Base-by-base conservation (phyloP, 140 eudicot genomes). In the Stevia rebaudiana region DNA sequence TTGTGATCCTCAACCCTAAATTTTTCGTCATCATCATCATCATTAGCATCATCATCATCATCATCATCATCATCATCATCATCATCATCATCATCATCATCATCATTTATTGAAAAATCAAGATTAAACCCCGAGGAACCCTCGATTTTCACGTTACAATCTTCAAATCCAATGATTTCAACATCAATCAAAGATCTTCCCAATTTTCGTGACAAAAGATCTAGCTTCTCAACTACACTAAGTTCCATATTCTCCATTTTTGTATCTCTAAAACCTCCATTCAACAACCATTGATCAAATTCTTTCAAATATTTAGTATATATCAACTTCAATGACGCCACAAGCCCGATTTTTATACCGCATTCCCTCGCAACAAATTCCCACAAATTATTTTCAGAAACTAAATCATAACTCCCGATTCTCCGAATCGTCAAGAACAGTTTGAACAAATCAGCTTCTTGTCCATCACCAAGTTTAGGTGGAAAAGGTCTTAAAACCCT, bases 261-360 rank as follows among this genome's bases (percentile, higher is more conserved):
- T 33, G 19, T 52, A 55, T 74, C 78, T 57, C 61, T 70, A 50
- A 74, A 67, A 51, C 64, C 63, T 1, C 75, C 78, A 28, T 63
- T 52, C n/a, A 43, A 36, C 56, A 90, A 50, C 97, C 95, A 80
- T 41, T 78, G 78, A 70, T 90, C 95, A 60, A 90, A 78, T 47
- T 84, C 90, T 53, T 53, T 62, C 61, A 90, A 75, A 69, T 90
- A 90, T 80, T 82, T 82, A 6, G 73, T 47, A 59, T 86, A 82
- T 31, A 90, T 47, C 61, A 87, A 79, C 76, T 87, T 84, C 48
- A 84, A 41, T 3, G 89, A 76, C 8, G 81, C 75, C 30, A 75
- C 72, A 16, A 70, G 49, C 54, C 58, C 72, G 33, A 25, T 40
- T 64, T 68, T 68, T n/a, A 87, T 60, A 50, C 86, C 88, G 49